These are phyloP conservation scores for Pilasporangium apinafurcum DNA, from an alignment of 352 stramenopile species.

Conservation along the genomic window DNA sequence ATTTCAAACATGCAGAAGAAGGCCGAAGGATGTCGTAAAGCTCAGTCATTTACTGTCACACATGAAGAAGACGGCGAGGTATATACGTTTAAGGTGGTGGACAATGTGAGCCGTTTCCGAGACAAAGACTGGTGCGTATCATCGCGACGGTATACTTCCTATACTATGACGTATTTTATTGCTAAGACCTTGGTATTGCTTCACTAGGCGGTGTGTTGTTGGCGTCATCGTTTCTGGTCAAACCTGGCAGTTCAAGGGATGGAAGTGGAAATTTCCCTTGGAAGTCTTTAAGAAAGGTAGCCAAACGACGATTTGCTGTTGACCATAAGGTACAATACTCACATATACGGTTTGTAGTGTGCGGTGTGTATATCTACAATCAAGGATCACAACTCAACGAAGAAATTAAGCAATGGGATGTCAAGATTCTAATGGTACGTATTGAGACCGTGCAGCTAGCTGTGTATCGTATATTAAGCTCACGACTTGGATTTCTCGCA, in stretches of 20 bases:
- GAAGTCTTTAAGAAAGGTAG: slow-evolving; percentile 89
- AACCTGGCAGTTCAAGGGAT: slow-evolving; percentile 91
- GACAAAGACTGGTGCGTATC: slow-evolving; percentile 81
- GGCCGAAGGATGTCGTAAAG: slow-evolving; percentile 67
- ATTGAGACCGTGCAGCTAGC: not conserved
- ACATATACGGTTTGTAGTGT: slow-evolving; percentile 31
- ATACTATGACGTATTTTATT: no score
- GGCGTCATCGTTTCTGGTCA: slow-evolving; percentile 87
- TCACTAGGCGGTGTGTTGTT: slow-evolving; percentile 75
- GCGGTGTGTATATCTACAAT: slow-evolving; percentile 80
- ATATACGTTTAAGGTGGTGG: slow-evolving; percentile 87
- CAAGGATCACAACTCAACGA: slow-evolving; percentile 71
- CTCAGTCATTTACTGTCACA: slow-evolving; percentile 74
- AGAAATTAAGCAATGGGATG: slow-evolving; percentile 88
- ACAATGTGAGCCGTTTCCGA: slow-evolving; percentile 78
- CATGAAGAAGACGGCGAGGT: slow-evolving; percentile 75
- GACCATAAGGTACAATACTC: not conserved
- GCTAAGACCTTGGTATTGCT: not conserved
- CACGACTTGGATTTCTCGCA: not conserved
- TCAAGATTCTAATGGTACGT: slow-evolving; percentile 85
- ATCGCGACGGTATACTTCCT: no score
- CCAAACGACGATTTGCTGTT: not conserved
- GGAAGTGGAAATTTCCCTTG: slow-evolving; percentile 90
- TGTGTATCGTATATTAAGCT: not conserved
- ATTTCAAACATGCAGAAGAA: slow-evolving; percentile 86